Base-by-base conservation (phyloP, 768 basidiomycete genomes). In the Daedaleopsis nitida region DNA sequence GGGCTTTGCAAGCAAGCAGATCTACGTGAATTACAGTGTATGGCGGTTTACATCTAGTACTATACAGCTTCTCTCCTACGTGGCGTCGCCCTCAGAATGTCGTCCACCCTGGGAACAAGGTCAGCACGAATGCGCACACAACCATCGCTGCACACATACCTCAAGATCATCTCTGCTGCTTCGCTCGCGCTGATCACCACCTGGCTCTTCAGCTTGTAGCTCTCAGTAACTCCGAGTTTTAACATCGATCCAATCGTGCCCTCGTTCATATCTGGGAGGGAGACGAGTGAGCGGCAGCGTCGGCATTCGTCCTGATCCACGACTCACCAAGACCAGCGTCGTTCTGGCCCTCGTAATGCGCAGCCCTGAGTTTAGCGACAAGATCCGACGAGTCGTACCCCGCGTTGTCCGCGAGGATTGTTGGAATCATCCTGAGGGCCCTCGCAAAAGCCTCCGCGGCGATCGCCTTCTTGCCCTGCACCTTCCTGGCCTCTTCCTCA, bases 361-460 rank as follows among this genome's bases (percentile, higher is more conserved):
- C 94, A 1, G 96, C 96, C 57, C 97, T 80, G 38, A 99, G 80
- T 68, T 83, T 86, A 35, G 94, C 80, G 14, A 98, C 96, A 21
- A 99, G 82, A 69, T 99, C 97, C 12, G 91, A 90, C n/a, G 94
- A 96, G 73, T 99, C 97, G 74, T 91, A 96, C 0, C 97, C 97
- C 8, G 96, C 97, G 69, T 99, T 99, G 72, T 98, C 97, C 11
- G 96, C 94, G 32, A 99, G 81, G 69, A 98, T 97, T 0, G 88
- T 97, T 1, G 97, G 97, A 69, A 99, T 97, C 81, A 94, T 93
- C 64, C 96, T 80, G 60, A 99, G 78, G 0, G 97, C 96, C 24
- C 88, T 80, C 3, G 84, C 86, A 68, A 98, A 99, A 9, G 93
- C 88, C 77, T 98, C 97, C 1, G 90, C 90, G 13, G 97, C 97